phyloP scores from a whole-genome alignment of 768 basidiomycete species.

The Trametes sanguinea region DNA sequence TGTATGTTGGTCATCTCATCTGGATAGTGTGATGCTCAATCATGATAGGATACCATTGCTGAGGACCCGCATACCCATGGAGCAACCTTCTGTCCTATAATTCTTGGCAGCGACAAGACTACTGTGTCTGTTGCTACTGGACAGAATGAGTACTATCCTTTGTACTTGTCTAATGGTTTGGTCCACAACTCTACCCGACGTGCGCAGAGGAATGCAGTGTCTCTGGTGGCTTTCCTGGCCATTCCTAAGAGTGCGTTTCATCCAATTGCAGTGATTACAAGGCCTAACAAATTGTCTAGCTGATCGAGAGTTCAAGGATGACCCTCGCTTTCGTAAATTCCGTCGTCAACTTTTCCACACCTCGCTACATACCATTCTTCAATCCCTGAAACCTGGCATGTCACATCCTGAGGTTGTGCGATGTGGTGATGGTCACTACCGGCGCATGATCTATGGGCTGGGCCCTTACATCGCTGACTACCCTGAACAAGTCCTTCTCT shows the following conservation, averaged over 20 bases:
- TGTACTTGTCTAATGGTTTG: conserved; percentile 32
- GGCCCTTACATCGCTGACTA: conserved; percentile 38
- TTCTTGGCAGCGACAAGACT: conserved; percentile 14
- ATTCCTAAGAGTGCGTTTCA: conserved; percentile 36
- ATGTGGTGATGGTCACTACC: conserved; percentile 33
- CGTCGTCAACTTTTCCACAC: conserved; percentile 1
- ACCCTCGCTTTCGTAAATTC: conserved; percentile 1
- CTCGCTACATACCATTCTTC: neutral
- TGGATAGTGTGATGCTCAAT: too few species aligned
- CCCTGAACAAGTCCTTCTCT: conserved; percentile 33
- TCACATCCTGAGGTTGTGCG: conserved; percentile 4
- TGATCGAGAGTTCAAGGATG: neutral
- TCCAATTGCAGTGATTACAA: neutral
- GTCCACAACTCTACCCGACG: conserved; percentile 24
- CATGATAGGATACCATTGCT: neutral
- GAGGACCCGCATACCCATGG: neutral
- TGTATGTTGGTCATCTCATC: neutral
- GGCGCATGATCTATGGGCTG: conserved; percentile 30
- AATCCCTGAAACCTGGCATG: conserved; percentile 5
- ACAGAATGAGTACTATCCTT: conserved; percentile 32
- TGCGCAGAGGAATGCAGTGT: conserved; percentile 26
- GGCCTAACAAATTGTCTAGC: neutral
- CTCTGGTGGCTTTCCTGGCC: conserved; percentile 28
- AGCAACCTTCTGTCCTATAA: neutral
- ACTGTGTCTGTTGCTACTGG: conserved; percentile 32